These are phyloP conservation scores for Mortierella sp. DNA, from an alignment of 371 early-diverging fungal species.

Conservation along the genomic window DNA sequence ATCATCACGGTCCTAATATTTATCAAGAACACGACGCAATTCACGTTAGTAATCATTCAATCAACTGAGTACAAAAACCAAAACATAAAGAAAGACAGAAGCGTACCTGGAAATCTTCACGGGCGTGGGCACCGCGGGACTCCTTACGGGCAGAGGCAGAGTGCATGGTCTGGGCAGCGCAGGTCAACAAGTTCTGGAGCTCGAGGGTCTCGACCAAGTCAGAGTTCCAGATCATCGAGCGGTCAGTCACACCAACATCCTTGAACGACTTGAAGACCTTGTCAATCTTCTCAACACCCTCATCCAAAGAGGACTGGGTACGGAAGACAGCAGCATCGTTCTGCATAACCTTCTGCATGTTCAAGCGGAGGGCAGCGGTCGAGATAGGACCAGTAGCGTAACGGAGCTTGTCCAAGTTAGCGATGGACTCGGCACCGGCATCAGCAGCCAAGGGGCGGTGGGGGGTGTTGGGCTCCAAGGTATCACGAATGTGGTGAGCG, in stretches of 20 bases:
- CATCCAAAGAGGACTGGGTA: conserved; percentile 91
- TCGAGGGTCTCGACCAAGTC: conserved; percentile 97
- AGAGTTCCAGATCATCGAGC: conserved; percentile 98
- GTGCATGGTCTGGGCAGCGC: conserved; percentile 97
- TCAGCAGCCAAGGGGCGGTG: conserved; percentile 87
- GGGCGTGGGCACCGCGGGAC: conserved; percentile 98
- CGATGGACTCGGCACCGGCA: conserved; percentile 91
- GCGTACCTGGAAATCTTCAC: conserved; percentile 88
- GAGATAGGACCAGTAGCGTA: conserved; percentile 83
- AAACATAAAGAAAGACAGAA: neutral
- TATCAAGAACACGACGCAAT: neutral
- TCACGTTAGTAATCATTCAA: neutral
- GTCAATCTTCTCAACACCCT: conserved; percentile 91
- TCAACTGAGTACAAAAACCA: neutral
- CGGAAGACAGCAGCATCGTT: conserved; percentile 98
- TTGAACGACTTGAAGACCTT: conserved; percentile 84
- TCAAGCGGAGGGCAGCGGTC: conserved; percentile 92
- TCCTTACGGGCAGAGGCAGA: conserved; percentile 97
- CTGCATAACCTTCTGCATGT: conserved; percentile 99
- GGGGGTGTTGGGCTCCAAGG: conserved; percentile 86
- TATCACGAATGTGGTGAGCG: conserved; percentile 95
- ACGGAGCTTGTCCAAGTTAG: conserved; percentile 94
- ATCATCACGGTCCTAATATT: conserved; percentile 84
- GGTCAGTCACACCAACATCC: conserved; percentile 92
- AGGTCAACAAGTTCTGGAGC: conserved; percentile 97